Base-by-base conservation (phyloP, 805 yeast species). In the Babjeviella inositovora region DNA sequence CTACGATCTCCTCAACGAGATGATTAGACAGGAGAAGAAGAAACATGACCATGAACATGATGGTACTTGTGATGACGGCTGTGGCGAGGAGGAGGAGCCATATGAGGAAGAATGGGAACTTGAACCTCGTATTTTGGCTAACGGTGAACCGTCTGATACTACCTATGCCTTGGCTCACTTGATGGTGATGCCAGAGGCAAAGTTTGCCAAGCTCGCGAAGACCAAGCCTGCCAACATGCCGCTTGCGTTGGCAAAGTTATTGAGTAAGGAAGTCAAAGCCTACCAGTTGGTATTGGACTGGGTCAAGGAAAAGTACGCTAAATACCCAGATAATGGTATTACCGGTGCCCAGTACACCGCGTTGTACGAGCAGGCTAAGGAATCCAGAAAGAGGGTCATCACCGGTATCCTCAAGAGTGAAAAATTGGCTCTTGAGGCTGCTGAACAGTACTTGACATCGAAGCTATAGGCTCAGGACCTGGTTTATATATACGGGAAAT, bases 71-170 rank as follows among this genome's bases (percentile, higher is more conserved):
- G 38, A 25, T 9, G 32, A 33, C 11, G 22, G 22, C 7, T 9
- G 11, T 20, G 22, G 14, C 6, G 20, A 13, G n/a, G 50, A 47
- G 3, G 40, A 34, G n/a, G 45, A 39, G 4, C 34, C 38, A 3
- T 45, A 43, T 3, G 47, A 49, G 2, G 54, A 54, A 20, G 35
- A 52, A 13, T 54, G 73, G 72, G 43, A 61, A 20, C 37, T 57
- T 20, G 56, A 62, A 18, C 40, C 62, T 13, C 43, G 45, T 20
- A 32, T 68, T 10, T 29, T 29, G 4, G 39, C 32, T 20, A 41
- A 51, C 21, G 79, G 74, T 2, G 43, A 42, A 11, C 57, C 62
- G 7, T 47, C 69, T 0, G 39, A 41, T 3, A 46, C 57, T n/a
- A 51, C 70, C 0, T 47, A 46, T 30, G 62, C 69, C 1, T 25